These are phyloP conservation scores for Emmonsiellopsis sp. DNA, from an alignment of 2,329 filamentous ascomycete genomes.

Conservation along the genomic window DNA sequence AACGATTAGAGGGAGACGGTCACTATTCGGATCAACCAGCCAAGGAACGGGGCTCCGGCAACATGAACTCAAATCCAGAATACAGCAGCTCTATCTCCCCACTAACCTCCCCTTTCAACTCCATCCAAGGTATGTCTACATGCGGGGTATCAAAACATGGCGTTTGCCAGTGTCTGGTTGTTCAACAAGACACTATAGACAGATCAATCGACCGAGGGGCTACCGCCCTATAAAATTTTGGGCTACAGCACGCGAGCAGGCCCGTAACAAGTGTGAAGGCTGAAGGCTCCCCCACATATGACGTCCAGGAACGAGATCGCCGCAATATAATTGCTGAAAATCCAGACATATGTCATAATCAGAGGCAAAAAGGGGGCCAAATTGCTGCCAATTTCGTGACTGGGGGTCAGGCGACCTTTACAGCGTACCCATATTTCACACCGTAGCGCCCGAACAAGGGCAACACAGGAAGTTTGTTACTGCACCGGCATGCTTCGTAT, in stretches of 20 bases:
- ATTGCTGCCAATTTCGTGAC: no score
- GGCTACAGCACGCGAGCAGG: background rate
- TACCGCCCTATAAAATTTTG: background rate
- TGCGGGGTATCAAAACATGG: no score
- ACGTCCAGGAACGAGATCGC: background rate
- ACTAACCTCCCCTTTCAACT: background rate
- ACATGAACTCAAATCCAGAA: background rate
- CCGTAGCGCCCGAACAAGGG: no score
- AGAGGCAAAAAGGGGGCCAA: background rate
- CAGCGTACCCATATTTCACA: no score
- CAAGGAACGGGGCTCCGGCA: background rate
- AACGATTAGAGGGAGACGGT: background rate
- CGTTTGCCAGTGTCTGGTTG: no score
- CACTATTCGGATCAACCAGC: background rate
- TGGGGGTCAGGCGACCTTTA: no score
- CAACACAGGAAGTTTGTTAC: no score
- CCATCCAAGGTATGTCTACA: background rate
- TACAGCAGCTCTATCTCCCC: background rate
- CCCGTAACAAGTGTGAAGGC: background rate
- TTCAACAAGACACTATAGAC: no score
- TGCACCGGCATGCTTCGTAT: no score
- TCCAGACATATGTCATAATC: background rate
- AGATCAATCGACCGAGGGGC: no score
- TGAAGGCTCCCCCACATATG: background rate
- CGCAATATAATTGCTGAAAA: background rate